Conservation (phyloP, 179 eudicot genomes). For the Spergularia azorica region DNA sequence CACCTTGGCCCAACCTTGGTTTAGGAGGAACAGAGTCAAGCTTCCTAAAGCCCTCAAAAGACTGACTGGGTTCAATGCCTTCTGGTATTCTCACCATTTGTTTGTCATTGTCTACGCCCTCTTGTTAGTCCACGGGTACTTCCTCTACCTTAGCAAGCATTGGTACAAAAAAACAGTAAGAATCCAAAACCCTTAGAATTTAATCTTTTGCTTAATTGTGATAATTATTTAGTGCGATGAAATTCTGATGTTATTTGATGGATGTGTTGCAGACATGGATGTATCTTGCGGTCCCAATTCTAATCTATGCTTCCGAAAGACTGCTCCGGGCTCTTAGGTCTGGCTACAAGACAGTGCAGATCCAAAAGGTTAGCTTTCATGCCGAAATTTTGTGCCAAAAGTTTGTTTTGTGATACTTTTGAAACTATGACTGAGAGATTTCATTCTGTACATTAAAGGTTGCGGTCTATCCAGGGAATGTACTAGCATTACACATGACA, state of each 20-base stretch:
- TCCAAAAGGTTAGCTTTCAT: constrained; percentile 40
- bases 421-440: background rate
- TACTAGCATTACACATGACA: constrained; percentile 45
- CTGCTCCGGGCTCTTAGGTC: constrained; percentile 50
- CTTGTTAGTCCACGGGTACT: constrained; percentile 42
- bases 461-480: constrained; percentile 61
- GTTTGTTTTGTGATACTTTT: background rate
- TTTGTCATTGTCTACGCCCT: constrained; percentile 49
- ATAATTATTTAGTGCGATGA: too few relatives aligned
- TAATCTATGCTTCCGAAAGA: constrained; percentile 44
- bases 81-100: constrained; percentile 57
- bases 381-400: background rate
- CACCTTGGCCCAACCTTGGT: constrained; percentile 52
- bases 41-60: constrained; percentile 43
- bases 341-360: constrained; percentile 50
- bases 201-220: too few relatives aligned
- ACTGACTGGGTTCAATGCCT: constrained; percentile 57
- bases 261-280: constrained; percentile 51
- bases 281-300: constrained; percentile 54
- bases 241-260: constrained; percentile 9
- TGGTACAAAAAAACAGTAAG: constrained; percentile 42
- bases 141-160: constrained; percentile 41
- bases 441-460: constrained; percentile 28
- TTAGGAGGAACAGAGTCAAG: constrained; percentile 40
- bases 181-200: background rate